A percentile compares a stretch with the other conserved stretches of the same genome.
These are phyloP conservation scores for Leccinum truebloodii DNA, from an alignment of 768 basidiomycete genomes.

Conservation along the genomic window DNA sequence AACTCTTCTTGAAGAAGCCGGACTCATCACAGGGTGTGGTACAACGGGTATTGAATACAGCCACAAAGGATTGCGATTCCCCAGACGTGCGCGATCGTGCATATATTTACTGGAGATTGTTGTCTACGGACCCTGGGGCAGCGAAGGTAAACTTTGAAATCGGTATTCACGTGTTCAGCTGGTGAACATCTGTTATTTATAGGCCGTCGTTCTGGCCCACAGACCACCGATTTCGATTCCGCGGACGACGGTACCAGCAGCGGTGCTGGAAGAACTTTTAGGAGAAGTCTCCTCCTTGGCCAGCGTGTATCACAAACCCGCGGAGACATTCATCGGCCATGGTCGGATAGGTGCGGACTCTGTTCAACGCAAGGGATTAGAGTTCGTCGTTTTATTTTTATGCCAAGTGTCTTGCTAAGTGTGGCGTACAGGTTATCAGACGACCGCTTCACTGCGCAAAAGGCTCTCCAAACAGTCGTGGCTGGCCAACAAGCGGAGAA, in stretches of 20 bases:
- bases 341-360: slow-evolving; percentile 86
- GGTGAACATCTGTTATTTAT: slow-evolving; percentile 3
- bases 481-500: slow-evolving; percentile 95
- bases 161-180: neutral
- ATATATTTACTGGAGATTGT: slow-evolving; percentile 95
- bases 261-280: slow-evolving; percentile 86
- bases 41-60: slow-evolving; percentile 88
- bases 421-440: slow-evolving; percentile 50
- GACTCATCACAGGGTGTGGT: slow-evolving; percentile 91
- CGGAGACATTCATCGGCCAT: slow-evolving; percentile 91
- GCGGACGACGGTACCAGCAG: slow-evolving; percentile 85
- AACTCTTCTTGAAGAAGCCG: slow-evolving; percentile 93
- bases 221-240: slow-evolving; percentile 94
- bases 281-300: slow-evolving; percentile 88
- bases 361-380: slow-evolving; percentile 61
- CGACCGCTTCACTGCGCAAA: slow-evolving; percentile 72
- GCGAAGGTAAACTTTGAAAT: neutral
- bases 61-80: slow-evolving; percentile 96
- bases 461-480: slow-evolving; percentile 88
- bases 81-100: slow-evolving; percentile 96
- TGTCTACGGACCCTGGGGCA: slow-evolving; percentile 83
- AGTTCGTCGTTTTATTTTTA: slow-evolving; percentile 43
- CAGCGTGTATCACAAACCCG: slow-evolving; percentile 97
- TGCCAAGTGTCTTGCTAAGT: slow-evolving; percentile 5
- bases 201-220: slow-evolving; percentile 87